Conservation (phyloP, 306 rosid genomes). For the Gastrolobium villosum region DNA sequence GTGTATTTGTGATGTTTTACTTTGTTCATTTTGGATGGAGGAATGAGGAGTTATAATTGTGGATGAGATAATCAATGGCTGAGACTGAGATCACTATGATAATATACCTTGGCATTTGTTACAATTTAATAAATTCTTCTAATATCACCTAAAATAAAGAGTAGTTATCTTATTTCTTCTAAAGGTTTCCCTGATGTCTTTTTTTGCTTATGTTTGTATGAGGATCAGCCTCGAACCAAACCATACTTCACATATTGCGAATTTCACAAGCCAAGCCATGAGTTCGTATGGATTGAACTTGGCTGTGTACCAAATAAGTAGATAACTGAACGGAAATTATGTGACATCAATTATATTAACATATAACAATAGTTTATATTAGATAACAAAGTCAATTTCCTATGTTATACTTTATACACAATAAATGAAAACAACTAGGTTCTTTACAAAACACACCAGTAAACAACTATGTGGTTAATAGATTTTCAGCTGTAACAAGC, state of each 20-base stretch:
- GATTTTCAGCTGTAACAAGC: neutral
- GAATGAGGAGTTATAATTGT: neutral
- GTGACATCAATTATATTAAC: neutral
- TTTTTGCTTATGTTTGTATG: neutral
- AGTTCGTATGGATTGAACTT: neutral
- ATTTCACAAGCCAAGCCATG: slow-evolving; percentile 25
- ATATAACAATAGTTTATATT: neutral
- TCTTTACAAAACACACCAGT: neutral
- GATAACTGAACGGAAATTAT: neutral
- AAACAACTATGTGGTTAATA: neutral
- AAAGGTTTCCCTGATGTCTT: neutral
- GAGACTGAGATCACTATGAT: neutral
- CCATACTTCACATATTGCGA: slow-evolving; percentile 16
- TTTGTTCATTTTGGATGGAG: neutral
- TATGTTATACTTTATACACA: neutral
- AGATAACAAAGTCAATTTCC: neutral
- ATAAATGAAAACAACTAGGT: neutral
- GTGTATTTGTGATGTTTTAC: neutral
- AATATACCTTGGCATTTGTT: neutral
- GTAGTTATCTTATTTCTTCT: neutral
- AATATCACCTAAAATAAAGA: neutral
- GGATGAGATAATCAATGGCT: neutral
- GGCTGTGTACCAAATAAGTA: neutral
- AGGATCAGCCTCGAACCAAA: slow-evolving; percentile 32
- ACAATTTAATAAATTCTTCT: neutral